phyloP scores from a whole-genome alignment of 1,139 yeast species.

The Pichia sp. region DNA sequence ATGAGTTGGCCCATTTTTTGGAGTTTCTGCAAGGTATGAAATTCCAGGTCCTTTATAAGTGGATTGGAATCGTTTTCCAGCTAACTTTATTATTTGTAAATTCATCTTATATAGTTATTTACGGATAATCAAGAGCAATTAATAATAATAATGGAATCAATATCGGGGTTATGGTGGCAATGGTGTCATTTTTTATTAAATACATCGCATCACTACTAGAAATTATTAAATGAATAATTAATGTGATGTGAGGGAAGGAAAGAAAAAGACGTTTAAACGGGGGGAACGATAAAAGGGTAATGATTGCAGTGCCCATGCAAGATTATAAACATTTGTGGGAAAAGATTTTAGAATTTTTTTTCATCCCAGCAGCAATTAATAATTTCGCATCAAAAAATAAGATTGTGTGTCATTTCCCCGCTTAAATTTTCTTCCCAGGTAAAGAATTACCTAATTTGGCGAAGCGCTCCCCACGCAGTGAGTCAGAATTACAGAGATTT shows the following conservation, averaged over 20 bases:
- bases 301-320: too few relatives aligned
- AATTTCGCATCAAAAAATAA: too few relatives aligned
- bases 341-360: too few relatives aligned
- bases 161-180: not conserved
- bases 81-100: not conserved
- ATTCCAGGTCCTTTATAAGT: constrained; percentile 14
- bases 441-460: not conserved
- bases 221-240: too few relatives aligned
- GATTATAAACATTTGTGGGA: too few relatives aligned
- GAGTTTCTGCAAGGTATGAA: constrained; percentile 11
- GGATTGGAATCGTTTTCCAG: constrained; percentile 11
- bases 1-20: constrained; percentile 22
- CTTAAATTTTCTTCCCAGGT: not conserved
- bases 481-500: not conserved
- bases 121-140: too few relatives aligned
- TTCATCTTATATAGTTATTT: not conserved
- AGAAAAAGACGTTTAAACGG: too few relatives aligned
- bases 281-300: too few relatives aligned
- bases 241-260: too few relatives aligned
- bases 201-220: not conserved
- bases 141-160: too few relatives aligned
- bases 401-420: too few relatives aligned
- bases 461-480: not conserved
- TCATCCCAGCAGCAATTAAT: not conserved
- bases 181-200: not conserved